Conservation (phyloP, 495 filamentous ascomycete genomes). For the Hypoxylon lienhwacheense region DNA sequence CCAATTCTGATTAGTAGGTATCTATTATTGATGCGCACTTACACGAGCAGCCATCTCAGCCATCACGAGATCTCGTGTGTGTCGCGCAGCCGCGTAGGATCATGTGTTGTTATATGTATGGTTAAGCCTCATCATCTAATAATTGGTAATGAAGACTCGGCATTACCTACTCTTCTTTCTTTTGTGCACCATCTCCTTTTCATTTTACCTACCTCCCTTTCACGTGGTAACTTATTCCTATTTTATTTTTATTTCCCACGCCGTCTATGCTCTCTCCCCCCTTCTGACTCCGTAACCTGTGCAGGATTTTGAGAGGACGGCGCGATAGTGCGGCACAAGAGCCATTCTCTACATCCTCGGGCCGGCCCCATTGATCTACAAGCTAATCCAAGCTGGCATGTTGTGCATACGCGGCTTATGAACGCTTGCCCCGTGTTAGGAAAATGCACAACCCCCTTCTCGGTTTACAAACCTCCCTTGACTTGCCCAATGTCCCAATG, state of each 20-base stretch:
- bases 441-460: constrained; percentile 14
- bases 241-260: neutral
- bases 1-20: no score
- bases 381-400: constrained; percentile 19
- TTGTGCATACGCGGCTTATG: constrained; percentile 30
- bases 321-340: constrained; percentile 29
- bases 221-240: no score
- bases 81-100: constrained; percentile 33
- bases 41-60: constrained; percentile 26
- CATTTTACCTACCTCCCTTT: no score
- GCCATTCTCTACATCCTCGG: constrained; percentile 31
- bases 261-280: no score
- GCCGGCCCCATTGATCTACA: constrained; percentile 32
- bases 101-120: constrained; percentile 27
- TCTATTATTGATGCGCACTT: no score
- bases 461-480: no score
- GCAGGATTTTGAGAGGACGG: constrained; percentile 28
- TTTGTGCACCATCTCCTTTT: neutral
- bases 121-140: no score
- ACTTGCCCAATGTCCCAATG: no score
- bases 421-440: constrained; percentile 13
- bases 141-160: no score
- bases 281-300: no score
- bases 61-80: constrained; percentile 27
- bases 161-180: constrained; percentile 9